Conservation (phyloP, 2,329 filamentous ascomycete genomes). For the Cryphonectria parasitica region DNA sequence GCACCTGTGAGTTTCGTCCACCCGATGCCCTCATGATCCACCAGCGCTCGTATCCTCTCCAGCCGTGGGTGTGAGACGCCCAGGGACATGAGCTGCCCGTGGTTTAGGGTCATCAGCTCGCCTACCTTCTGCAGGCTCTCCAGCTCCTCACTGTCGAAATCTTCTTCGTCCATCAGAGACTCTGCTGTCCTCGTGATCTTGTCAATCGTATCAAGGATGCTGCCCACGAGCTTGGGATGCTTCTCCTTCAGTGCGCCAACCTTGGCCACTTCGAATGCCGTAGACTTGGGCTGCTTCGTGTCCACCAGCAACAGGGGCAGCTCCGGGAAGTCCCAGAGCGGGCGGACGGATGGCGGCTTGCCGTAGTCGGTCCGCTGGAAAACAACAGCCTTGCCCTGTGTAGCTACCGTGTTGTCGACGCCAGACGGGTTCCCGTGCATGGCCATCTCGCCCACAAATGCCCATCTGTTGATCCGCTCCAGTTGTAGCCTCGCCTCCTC, state of each 20-base stretch:
- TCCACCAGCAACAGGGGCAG: constrained; percentile 88
- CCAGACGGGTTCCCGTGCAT: constrained; percentile 97
- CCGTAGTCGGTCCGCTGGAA: constrained; percentile 81
- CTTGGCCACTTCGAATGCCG: constrained; percentile 82
- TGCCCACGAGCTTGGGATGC: constrained; percentile 77
- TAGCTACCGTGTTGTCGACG: constrained; percentile 94
- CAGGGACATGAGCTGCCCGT: constrained; percentile 86
- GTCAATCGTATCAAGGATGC: constrained; percentile 86
- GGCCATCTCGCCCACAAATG: constrained; percentile 94
- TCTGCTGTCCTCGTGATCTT: constrained; percentile 63
- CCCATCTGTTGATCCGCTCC: constrained; percentile 96
- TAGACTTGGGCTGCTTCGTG: constrained; percentile 86
- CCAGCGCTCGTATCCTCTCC: constrained; percentile 87
- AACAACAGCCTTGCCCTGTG: constrained; percentile 90
- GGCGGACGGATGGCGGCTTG: constrained; percentile 74
- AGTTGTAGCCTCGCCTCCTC: constrained; percentile 89
- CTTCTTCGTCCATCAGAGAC: constrained; percentile 58
- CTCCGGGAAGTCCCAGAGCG: constrained; percentile 88
- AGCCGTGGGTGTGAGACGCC: constrained; percentile 94
- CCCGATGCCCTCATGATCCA: constrained; percentile 85
- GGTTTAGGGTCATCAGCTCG: constrained; percentile 90
- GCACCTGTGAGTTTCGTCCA: constrained; percentile 98
- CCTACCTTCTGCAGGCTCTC: constrained; percentile 74
- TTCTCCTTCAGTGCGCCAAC: constrained; percentile 72
- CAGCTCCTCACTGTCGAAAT: constrained; percentile 68